phyloP scores from a whole-genome alignment of 768 basidiomycete genomes.

The Tephrocybe sp. region DNA sequence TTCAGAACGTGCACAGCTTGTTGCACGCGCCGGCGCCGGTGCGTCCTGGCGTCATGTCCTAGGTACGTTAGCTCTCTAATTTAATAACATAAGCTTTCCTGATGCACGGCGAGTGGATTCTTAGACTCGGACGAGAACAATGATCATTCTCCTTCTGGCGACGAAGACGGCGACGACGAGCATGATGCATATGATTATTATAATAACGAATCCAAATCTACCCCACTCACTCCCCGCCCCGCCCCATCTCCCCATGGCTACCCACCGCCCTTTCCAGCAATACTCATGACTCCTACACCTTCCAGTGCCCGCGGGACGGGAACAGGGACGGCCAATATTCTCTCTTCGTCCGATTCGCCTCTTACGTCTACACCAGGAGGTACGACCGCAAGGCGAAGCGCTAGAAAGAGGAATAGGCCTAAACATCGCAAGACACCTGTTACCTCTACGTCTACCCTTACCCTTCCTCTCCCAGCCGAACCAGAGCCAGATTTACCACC shows the following conservation, averaged over 20 bases:
- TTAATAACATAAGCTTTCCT: background rate
- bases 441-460: too few species aligned
- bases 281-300: conserved; percentile 28
- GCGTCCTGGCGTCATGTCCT: conserved; percentile 36
- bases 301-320: background rate
- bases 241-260: background rate
- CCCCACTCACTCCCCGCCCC: conserved; percentile 12
- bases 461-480: background rate
- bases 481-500: too few species aligned
- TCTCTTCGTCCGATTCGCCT: conserved; percentile 10
- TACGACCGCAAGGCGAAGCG: background rate
- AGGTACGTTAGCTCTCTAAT: conserved; percentile 25
- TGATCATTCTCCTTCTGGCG: background rate
- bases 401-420: background rate
- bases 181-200: conserved; percentile 4
- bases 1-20: conserved; percentile 60
- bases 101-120: conserved; percentile 15
- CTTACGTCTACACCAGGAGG: background rate
- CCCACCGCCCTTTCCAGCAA: background rate
- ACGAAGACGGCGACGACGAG: conserved; percentile 6
- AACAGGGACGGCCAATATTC: background rate
- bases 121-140: conserved; percentile 22
- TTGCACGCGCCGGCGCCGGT: conserved; percentile 37
- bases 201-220: conserved; percentile 15
- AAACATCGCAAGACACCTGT: background rate